Percentiles rank a stretch among this genome's conserved stretches.
Evolutionary conservation across 148 eudicot species (phyloP).

Genomic region (Vaccinium darrowii): DNA sequence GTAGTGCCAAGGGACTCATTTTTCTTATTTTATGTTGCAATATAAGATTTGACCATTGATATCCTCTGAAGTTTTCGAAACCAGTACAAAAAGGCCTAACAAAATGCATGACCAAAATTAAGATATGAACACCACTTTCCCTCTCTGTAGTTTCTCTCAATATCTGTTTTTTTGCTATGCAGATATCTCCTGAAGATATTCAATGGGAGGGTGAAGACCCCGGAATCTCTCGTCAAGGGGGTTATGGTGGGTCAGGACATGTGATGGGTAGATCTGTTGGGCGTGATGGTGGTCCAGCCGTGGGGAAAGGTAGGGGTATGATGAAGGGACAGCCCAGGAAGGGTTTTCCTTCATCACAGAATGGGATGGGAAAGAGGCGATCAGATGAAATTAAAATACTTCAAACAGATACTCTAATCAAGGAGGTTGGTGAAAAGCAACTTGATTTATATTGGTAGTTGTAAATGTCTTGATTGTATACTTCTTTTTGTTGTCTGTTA

Average conservation of each 20-base stretch:
- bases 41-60: not conserved
- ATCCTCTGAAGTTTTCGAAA: not conserved
- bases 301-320: slow-evolving; percentile 53
- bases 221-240: slow-evolving; percentile 53
- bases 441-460: not conserved
- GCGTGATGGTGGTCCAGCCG: slow-evolving; percentile 40
- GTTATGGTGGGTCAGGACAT: slow-evolving; percentile 36
- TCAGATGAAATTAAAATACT: slow-evolving; percentile 53
- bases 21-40: not conserved
- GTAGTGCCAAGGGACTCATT: not conserved
- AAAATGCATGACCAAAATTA: not conserved
- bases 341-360: slow-evolving; percentile 51
- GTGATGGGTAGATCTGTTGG: slow-evolving; percentile 44
- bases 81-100: not conserved
- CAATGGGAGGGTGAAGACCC: slow-evolving; percentile 71
- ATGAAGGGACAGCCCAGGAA: slow-evolving; percentile 45
- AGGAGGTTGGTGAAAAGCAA: slow-evolving; percentile 41
- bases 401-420: slow-evolving; percentile 59
- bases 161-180: not conserved
- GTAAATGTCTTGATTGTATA: not conserved
- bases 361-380: slow-evolving; percentile 54
- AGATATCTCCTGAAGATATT: slow-evolving; percentile 71
- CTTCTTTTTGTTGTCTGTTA: slow-evolving; percentile 22
- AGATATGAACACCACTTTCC: not conserved
- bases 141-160: not conserved